Conservation (phyloP, 352 stramenopile species). For the Thalassiosira exigua region DNA sequence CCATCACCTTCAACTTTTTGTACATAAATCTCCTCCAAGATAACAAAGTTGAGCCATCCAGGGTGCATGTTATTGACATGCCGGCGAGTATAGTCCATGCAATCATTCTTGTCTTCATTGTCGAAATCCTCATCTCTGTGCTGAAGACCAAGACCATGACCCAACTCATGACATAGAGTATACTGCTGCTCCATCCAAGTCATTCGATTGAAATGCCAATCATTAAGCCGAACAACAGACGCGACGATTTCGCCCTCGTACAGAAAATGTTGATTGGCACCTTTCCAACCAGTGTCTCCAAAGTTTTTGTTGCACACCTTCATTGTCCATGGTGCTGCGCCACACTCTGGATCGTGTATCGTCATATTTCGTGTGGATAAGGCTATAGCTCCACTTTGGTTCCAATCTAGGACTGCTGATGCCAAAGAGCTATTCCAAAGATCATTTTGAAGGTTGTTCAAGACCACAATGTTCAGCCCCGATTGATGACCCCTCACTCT, state of each 20-base stretch:
- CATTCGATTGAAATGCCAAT: not conserved
- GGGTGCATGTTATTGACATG: slow-evolving; percentile 40
- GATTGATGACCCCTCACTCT: not conserved
- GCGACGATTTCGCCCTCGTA: not conserved
- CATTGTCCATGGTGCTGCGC: not conserved
- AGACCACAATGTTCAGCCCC: not conserved
- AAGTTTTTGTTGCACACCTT: slow-evolving; percentile 8
- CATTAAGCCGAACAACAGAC: not conserved
- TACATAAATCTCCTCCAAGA: slow-evolving; percentile 38
- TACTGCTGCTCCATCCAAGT: slow-evolving; percentile 28
- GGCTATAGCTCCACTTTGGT: not conserved
- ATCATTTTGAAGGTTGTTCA: not conserved
- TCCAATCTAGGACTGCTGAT: not conserved
- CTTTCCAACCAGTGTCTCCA: slow-evolving; percentile 5
- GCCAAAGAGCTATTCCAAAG: not conserved
- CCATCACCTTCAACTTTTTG: not conserved
- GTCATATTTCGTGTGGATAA: not conserved
- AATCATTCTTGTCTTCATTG: slow-evolving; percentile 53
- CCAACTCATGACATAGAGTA: slow-evolving; percentile 45
- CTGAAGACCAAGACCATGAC: slow-evolving; percentile 10
- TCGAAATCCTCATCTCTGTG: slow-evolving; percentile 21
- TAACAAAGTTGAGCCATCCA: slow-evolving; percentile 44
- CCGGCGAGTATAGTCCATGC: slow-evolving; percentile 64
- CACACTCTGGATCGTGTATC: not conserved
- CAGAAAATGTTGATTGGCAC: not conserved